Base-by-base conservation (phyloP, 2,329 filamentous ascomycete genomes). In the Cyphellophora europaea region DNA sequence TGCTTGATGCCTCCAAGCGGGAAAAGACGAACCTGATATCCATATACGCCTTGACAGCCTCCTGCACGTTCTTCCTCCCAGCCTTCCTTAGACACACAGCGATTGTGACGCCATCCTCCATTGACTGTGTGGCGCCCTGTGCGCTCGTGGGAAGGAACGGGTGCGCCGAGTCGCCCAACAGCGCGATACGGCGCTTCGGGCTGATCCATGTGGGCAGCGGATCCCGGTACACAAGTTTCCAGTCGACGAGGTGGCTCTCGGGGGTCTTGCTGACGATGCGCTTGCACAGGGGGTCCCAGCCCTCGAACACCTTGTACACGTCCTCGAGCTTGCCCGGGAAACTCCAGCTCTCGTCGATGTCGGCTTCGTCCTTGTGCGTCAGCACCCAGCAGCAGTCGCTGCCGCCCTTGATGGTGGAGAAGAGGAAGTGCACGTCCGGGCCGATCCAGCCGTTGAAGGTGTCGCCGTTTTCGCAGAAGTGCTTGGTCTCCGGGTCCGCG, bases 331-430 rank as follows among this genome's bases (percentile, higher is more conserved):
- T 34, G 37, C 63, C 62, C 37, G 58, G 63, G 62, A 6, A 68
- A 65, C n/a, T 65, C 65, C 32, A 73, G 59, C 48, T 73, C 15
- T 44, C 42, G 38, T 71, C 61, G 36, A 73, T 72, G 43, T 74
- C 64, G 40, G 65, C 63, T 36, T 66, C 62, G 42, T 74, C 72
- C 39, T 32, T 46, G 39, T 46, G 43, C 13, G 43, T 46, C 17
- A 46, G 33, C n/a, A 46, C 43, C 43, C 43, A 46, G 30, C 43
- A 46, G 34, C 43, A 46, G 21, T 46, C 43, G 21, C 37, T 44
- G 11, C 43, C 43, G 25, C 44, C 44, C 27, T 46, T 46, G 36
- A 46, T 46, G 27, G 43, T 46, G 11, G 41, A 44, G 23, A 46
- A 46, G 17, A 46, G 38, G 19, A 46, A 46, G 25, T 46, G 43